These are phyloP conservation scores for Adansonia madagascariensis DNA, from an alignment of 441 rosid species.

Conservation along the genomic window DNA sequence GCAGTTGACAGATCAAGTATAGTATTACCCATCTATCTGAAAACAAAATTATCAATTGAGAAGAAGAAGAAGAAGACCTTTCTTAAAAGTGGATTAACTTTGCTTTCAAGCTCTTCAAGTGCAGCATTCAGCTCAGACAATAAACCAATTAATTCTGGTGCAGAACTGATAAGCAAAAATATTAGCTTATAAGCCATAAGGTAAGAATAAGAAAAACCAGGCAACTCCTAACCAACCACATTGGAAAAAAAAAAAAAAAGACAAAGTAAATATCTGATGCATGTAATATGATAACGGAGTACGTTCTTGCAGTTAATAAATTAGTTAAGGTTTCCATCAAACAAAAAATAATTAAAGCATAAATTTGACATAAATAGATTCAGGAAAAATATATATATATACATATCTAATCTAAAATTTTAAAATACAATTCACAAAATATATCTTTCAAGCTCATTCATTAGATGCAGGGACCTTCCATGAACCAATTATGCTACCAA, in stretches of 20 bases:
- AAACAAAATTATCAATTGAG: conserved; percentile 8
- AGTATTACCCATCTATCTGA: background rate
- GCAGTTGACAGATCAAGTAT: background rate
- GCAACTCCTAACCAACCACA: background rate
- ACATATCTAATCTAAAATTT: background rate
- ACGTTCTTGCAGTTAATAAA: background rate
- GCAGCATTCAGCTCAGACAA: conserved; percentile 77
- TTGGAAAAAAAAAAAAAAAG: background rate
- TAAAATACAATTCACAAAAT: background rate
- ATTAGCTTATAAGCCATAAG: background rate
- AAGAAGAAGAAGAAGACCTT: conserved; percentile 47
- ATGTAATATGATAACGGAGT: background rate
- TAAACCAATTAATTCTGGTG: conserved; percentile 85
- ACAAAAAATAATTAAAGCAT: background rate
- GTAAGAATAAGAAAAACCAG: background rate
- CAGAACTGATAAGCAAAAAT: conserved; percentile 54
- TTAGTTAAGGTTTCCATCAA: background rate
- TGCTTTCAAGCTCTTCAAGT: conserved; percentile 63
- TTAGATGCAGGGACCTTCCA: background rate
- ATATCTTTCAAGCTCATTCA: background rate
- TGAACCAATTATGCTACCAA: background rate
- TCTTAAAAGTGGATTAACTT: conserved; percentile 66
- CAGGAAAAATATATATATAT: background rate
- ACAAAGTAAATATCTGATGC: background rate
- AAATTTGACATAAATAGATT: background rate